Evolutionary conservation across 2,329 filamentous ascomycete genomes (phyloP).

Genomic region (Paecilomyces niveus): DNA sequence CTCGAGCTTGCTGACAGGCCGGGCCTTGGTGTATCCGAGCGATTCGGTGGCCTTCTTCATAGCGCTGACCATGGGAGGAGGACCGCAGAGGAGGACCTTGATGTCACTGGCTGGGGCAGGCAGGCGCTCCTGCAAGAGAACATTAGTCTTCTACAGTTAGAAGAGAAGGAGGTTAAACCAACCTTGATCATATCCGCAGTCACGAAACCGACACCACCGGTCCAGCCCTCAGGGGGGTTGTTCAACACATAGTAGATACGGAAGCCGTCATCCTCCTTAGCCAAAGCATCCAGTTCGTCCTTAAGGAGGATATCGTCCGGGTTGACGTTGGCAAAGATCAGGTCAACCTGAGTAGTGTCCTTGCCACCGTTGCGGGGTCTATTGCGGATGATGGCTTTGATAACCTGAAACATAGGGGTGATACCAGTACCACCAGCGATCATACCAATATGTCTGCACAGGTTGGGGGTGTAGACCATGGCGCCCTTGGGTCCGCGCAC

Average conservation of each 20-base stretch:
- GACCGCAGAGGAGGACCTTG: conserved; percentile 91
- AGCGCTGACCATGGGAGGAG: conserved; percentile 91
- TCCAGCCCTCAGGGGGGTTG: conserved; percentile 88
- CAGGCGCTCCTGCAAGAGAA: conserved; percentile 42
- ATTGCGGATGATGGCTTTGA: conserved; percentile 81
- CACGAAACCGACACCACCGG: conserved; percentile 87
- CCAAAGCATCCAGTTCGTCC: conserved; percentile 80
- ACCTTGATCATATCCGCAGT: conserved; percentile 93
- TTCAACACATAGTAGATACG: conserved; percentile 92
- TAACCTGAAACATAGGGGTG: conserved; percentile 95
- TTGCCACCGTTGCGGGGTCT: conserved; percentile 57
- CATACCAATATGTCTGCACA: conserved; percentile 96
- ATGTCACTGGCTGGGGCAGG: conserved; percentile 78
- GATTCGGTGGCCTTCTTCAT: conserved; percentile 93
- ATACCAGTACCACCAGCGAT: conserved; percentile 96
- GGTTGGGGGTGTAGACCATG: conserved; percentile 95
- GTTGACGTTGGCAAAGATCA: conserved; percentile 97
- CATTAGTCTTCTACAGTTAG: conserved; percentile 14
- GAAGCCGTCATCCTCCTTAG: conserved; percentile 70
- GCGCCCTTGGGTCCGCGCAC: conserved; percentile 93
- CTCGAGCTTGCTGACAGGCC: conserved; percentile 92
- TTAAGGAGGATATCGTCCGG: conserved; percentile 85
- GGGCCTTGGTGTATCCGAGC: conserved; percentile 85
- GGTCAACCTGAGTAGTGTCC: conserved; percentile 81
- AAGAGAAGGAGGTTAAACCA: conserved; percentile 19